Evolutionary conservation across 106 monocot genomes (phyloP).

Genomic region (Alisma plantagoaquatica): DNA sequence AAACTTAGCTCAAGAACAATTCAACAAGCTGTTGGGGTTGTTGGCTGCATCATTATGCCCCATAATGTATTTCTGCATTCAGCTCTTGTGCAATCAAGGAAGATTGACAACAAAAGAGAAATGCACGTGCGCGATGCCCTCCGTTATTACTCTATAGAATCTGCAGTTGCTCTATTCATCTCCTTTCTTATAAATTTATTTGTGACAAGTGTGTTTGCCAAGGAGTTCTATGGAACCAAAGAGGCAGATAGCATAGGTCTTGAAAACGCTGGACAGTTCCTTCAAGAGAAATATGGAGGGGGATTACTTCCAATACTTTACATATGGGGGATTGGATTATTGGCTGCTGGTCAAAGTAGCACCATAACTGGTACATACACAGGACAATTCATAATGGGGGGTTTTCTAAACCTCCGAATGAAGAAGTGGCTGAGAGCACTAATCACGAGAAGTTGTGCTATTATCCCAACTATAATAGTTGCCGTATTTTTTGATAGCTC

Average conservation of each 20-base stretch:
- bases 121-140: slow-evolving; percentile 50
- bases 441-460: slow-evolving; percentile 74
- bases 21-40: slow-evolving; percentile 68
- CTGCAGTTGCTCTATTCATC: slow-evolving; percentile 46
- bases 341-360: slow-evolving; percentile 88
- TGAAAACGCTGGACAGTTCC: slow-evolving; percentile 75
- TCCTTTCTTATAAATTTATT: slow-evolving; percentile 73
- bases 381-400: slow-evolving; percentile 90
- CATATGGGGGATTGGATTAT: slow-evolving; percentile 81
- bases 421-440: slow-evolving; percentile 78
- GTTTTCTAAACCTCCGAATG: slow-evolving; percentile 68
- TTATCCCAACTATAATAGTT: slow-evolving; percentile 74
- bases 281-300: slow-evolving; percentile 71
- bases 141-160: slow-evolving; percentile 77
- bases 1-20: slow-evolving; percentile 71
- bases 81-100: slow-evolving; percentile 81
- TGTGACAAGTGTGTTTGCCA: slow-evolving; percentile 83
- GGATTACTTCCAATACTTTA: slow-evolving; percentile 68
- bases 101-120: slow-evolving; percentile 38
- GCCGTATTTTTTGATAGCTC: slow-evolving; percentile 61
- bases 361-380: slow-evolving; percentile 89
- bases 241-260: slow-evolving; percentile 55
- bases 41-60: slow-evolving; percentile 83
- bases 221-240: slow-evolving; percentile 70
- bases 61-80: slow-evolving; percentile 89